phyloP scores from a whole-genome alignment of 768 basidiomycete species.

The Dioszegia crocea region DNA sequence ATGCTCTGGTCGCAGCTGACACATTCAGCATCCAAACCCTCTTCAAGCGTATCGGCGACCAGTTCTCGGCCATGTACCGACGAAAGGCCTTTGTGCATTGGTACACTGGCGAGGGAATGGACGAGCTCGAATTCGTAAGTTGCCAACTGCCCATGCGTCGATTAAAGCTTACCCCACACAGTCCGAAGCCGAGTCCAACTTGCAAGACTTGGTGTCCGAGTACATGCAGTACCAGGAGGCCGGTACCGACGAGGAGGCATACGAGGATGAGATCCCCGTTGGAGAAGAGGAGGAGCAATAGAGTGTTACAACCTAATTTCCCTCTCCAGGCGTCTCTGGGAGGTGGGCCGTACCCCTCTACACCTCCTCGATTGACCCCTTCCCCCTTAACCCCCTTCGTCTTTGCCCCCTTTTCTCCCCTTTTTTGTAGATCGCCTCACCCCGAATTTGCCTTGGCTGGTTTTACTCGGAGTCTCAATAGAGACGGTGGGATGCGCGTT shows the following conservation, averaged over 20 bases:
- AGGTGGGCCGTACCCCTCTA: background rate
- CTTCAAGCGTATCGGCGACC: slow-evolving; percentile 97
- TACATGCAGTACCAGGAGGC: slow-evolving; percentile 62
- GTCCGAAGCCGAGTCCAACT: slow-evolving; percentile 98
- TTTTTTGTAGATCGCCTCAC: slow-evolving; percentile 8
- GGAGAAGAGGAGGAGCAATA: slow-evolving; percentile 17
- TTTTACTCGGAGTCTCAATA: slow-evolving; percentile 5
- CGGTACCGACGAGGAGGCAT: slow-evolving; percentile 45
- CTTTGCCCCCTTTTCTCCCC: background rate
- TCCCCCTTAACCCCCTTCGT: background rate
- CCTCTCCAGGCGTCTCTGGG: background rate
- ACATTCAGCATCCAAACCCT: slow-evolving; percentile 72
- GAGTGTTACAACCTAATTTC: background rate
- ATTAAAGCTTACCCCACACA: slow-evolving; percentile 55
- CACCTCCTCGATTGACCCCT: background rate
- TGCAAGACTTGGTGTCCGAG: slow-evolving; percentile 97
- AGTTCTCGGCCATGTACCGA: slow-evolving; percentile 95
- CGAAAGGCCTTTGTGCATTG: slow-evolving; percentile 79
- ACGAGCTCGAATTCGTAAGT: slow-evolving; percentile 52
- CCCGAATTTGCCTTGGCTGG: slow-evolving; percentile 9
- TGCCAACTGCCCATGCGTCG: background rate
- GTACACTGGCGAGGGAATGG: slow-evolving; percentile 99
- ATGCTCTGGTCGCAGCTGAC: background rate
- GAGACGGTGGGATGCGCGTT: slow-evolving; percentile 9
- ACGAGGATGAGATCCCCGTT: slow-evolving; percentile 39